phyloP scores from a whole-genome alignment of 2,329 filamentous ascomycete species.

The Paracamarosporium sp. region DNA sequence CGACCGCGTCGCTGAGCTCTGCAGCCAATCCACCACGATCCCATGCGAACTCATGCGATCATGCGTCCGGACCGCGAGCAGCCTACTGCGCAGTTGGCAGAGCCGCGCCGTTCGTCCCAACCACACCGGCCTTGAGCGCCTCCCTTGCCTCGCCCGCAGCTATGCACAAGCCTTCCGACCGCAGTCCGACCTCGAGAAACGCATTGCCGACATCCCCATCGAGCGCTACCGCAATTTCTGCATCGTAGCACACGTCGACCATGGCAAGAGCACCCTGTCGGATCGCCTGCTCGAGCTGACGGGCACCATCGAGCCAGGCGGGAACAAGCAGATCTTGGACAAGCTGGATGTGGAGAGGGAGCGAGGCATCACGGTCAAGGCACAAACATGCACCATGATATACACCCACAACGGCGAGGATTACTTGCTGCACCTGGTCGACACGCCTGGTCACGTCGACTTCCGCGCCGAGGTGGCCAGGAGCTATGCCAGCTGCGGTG shows the following conservation, averaged over 20 bases:
- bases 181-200: constrained; percentile 63
- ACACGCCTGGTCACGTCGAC: constrained; percentile 97
- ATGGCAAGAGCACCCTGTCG: constrained; percentile 95
- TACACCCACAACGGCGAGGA: constrained; percentile 86
- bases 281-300: constrained; percentile 93
- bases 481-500: constrained; percentile 95
- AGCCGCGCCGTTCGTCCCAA: constrained; percentile 31
- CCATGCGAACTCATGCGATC: constrained; percentile 55
- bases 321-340: constrained; percentile 94
- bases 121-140: constrained; percentile 35
- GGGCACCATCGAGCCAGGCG: constrained; percentile 83
- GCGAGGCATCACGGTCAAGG: constrained; percentile 97
- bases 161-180: constrained; percentile 48
- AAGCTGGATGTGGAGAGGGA: constrained; percentile 97
- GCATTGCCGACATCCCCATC: constrained; percentile 78
- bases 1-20: background rate
- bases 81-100: constrained; percentile 47
- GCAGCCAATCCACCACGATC: constrained; percentile 24
- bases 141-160: constrained; percentile 30
- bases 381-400: constrained; percentile 97
- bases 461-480: constrained; percentile 95
- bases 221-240: constrained; percentile 92
- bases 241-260: constrained; percentile 97
- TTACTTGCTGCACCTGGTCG: constrained; percentile 92
- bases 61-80: constrained; percentile 55